A percentile compares a stretch with the other conserved stretches of the same genome.
These are phyloP conservation scores for Avena atlantica DNA, from an alignment of 176 grass and related monocot species.

Conservation along the genomic window DNA sequence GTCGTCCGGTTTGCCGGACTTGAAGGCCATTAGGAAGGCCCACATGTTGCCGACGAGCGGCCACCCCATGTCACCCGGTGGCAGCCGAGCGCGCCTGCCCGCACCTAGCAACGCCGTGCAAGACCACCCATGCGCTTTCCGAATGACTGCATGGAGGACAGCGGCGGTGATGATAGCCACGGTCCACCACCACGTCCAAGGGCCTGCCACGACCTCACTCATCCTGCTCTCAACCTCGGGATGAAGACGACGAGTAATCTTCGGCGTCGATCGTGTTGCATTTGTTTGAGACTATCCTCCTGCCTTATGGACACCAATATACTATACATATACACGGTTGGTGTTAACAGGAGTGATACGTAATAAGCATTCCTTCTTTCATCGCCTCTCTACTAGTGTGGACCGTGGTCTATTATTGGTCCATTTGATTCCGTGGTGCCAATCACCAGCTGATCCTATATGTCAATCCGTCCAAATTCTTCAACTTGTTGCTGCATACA, in stretches of 20 bases:
- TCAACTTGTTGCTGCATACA: background rate
- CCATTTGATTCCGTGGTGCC: background rate
- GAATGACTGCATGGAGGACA: background rate
- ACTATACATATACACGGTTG: background rate
- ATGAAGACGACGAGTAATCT: no score
- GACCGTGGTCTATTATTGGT: no score
- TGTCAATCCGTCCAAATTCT: background rate
- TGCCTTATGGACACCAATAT: no score
- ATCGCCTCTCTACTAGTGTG: background rate
- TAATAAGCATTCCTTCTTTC: background rate
- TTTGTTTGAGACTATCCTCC: background rate
- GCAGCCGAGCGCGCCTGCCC: slow-evolving; percentile 44
- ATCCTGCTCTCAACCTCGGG: background rate
- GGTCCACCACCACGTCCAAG: background rate
- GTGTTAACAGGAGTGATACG: background rate
- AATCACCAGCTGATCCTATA: background rate
- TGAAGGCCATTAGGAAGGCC: slow-evolving; percentile 80
- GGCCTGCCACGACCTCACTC: background rate
- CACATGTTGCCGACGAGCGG: slow-evolving; percentile 83
- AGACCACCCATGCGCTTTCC: slow-evolving; percentile 54
- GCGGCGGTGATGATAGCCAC: background rate
- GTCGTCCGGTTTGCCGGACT: slow-evolving; percentile 70
- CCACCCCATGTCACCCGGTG: slow-evolving; percentile 88
- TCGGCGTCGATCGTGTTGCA: background rate
- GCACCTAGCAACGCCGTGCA: slow-evolving; percentile 47